Evolutionary conservation across 2,329 filamentous ascomycete species (phyloP), one percentile per base, ranked within the genome.

Genomic region (Aspergillus floridensis): DNA sequence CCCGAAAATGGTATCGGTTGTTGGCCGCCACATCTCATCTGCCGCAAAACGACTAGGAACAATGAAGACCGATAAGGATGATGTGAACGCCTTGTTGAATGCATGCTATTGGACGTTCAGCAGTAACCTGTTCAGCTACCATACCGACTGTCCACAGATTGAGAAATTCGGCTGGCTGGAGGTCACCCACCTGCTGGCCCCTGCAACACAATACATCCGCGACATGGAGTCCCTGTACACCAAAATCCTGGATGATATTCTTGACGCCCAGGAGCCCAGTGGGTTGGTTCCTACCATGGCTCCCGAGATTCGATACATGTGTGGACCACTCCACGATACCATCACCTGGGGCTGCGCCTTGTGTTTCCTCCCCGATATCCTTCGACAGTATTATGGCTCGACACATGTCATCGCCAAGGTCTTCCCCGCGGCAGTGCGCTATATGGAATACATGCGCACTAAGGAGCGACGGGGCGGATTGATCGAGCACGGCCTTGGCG

Each of bases 111-210:
- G 78, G 78, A 76, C 77, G 1, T 80, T 80, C 51, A 72, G 70
- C 44, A 74, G 70, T 49, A 79, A 79, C 61, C 68, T 79, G 16
- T 79, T 78, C 61, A 79, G 76, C 56, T 81, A 81, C 64, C 79
- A 81, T 59, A 81, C 79, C 2, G 79, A 81, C 62, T 80, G 77
- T 57, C 77, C 76, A 5, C 77, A 79, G 61, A 78, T 80, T 35
- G 77, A 81, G 63, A 81, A 81, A 59, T 81, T 81, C 47, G 79
- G 77, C 0, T 81, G 79, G 79, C 72, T 80, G 0, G 79, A 81
- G 64, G 79, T 81, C 5, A 79, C 79, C 1, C 75, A 77, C 55
- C 68, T 81, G 11, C 76, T 81, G 5, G 75, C 76, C 14, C 77
- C 78, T 0, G 74, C 77, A 0, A 80, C 78, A 0, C 79, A 81